Conservation (phyloP, 2,329 filamentous ascomycete species). For the Tolypocladium endophyticum region DNA sequence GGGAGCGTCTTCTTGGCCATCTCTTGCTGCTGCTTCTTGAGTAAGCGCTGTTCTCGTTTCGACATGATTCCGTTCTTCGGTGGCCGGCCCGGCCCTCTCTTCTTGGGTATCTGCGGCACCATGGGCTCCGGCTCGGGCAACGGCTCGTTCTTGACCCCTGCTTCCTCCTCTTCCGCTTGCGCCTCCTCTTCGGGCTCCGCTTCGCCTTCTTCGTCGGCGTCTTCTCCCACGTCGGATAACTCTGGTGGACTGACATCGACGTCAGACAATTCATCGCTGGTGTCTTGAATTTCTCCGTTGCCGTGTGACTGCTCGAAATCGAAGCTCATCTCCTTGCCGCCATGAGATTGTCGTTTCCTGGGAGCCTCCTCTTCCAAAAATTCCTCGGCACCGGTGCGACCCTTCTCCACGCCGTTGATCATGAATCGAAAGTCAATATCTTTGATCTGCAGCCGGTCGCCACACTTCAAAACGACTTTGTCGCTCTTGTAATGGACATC, state of each 20-base stretch:
- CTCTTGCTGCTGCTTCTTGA: constrained; percentile 45
- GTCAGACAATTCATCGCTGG: constrained; percentile 41
- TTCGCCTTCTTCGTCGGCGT: constrained; percentile 13
- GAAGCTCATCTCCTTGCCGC: constrained; percentile 62
- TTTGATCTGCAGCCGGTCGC: constrained; percentile 61
- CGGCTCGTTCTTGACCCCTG: constrained; percentile 18
- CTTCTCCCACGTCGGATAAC: constrained; percentile 24
- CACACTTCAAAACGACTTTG: constrained; percentile 49
- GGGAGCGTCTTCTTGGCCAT: constrained; percentile 40
- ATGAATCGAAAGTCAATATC: constrained; percentile 58
- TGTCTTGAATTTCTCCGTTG: constrained; percentile 44
- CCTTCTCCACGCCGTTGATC: constrained; percentile 52
- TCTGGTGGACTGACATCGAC: constrained; percentile 29
- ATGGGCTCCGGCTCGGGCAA: constrained; percentile 22
- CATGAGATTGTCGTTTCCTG: constrained; percentile 40
- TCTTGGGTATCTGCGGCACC: constrained; percentile 43
- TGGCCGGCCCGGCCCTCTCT: constrained; percentile 68
- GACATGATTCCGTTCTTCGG: constrained; percentile 80
- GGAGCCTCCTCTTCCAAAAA: constrained; percentile 37
- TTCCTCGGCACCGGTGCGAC: constrained; percentile 48
- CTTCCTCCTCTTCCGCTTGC: constrained; percentile 10
- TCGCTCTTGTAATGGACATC: constrained; percentile 46
- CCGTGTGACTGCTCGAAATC: constrained; percentile 57
- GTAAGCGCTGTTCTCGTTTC: constrained; percentile 58
- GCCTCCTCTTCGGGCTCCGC: constrained; percentile 8